Conservation (phyloP, 2,329 filamentous ascomycete species). For the Botrytis deweyae region DNA sequence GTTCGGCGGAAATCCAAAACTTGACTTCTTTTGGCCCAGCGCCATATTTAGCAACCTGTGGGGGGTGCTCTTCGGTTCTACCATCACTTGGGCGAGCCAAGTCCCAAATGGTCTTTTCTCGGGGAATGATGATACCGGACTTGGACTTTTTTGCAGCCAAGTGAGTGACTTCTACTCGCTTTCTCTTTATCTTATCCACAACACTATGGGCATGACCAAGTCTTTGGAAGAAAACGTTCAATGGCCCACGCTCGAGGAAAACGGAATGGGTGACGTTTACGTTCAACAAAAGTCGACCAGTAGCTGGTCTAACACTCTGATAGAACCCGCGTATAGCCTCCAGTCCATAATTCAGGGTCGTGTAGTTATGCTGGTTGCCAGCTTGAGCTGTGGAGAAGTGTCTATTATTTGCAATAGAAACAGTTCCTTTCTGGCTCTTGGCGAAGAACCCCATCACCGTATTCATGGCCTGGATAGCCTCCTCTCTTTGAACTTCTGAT, state of each 20-base stretch:
- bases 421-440: conserved; percentile 40
- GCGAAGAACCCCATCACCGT: conserved; percentile 54
- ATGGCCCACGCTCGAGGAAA: conserved; percentile 51
- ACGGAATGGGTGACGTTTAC: conserved; percentile 61
- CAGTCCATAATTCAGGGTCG: conserved; percentile 50
- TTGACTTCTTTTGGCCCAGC: conserved; percentile 53
- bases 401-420: conserved; percentile 51
- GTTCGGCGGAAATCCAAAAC: conserved; percentile 51
- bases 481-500: conserved; percentile 42
- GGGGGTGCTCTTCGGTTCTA: conserved; percentile 38
- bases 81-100: conserved; percentile 47
- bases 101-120: conserved; percentile 47
- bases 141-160: conserved; percentile 38
- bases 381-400: conserved; percentile 47
- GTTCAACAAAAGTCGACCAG: conserved; percentile 58
- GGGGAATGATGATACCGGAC: conserved; percentile 38
- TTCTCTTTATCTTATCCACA: conserved; percentile 40
- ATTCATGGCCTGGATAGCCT: conserved; percentile 58
- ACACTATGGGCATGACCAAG: conserved; percentile 35
- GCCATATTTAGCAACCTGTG: conserved; percentile 40
- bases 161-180: conserved; percentile 46
- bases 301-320: conserved; percentile 58
- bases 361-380: conserved; percentile 24
- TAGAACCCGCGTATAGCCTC: conserved; percentile 61
- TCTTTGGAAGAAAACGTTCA: conserved; percentile 42